Base-by-base conservation (phyloP, 441 rosid genomes). In the Syzygium syzygioides region DNA sequence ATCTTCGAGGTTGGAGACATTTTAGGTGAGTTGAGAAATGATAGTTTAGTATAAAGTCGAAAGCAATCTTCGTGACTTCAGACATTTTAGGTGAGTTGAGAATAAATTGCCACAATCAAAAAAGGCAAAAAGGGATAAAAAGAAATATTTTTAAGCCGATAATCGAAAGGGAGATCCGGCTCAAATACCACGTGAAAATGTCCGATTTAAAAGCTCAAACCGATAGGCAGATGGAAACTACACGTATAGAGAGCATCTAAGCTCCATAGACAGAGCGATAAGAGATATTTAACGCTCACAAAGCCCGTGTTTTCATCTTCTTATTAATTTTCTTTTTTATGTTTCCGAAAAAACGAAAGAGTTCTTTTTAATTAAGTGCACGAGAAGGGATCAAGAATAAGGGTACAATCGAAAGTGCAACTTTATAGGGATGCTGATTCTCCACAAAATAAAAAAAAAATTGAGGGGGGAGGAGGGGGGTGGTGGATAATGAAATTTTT, bases 1-100 rank as follows among this genome's bases (percentile, higher is more conserved):
- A 86, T 4, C 37, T 93, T 93, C 89, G 7, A 20, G 55, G 80
- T 90, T 32, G 93, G 94, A 41, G 95, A 93, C 86, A 34, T 76
- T 48, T 89, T 92, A n/a, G 91, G 95, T 93, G 85, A 76, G 90
- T 5, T n/a, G 18, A 55, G 23, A 53, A 20, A 37, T 25, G 8
- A 71, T 11, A 50, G 11, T 34, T 34, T 30, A 68, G 37, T 59
- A 62, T 18, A 62, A 26, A 9, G 7, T 20, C 28, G 7, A 55
- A 41, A 41, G 45, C 45, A 6, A 7, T 41, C 45, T 41, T 41
- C 45, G 45, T 41, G 45, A 41, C 45, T 41, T 41, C 5, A 41
- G 45, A 41, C 45, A 41, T 41, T 41, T 41, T 41, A 41, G 45
- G 45, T 41, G 45, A 5, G 45, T 41, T 41, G 45, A 41, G 45